Evolutionary conservation across 2,329 filamentous ascomycete genomes (phyloP).

Genomic region (Colletotrichum sp.): DNA sequence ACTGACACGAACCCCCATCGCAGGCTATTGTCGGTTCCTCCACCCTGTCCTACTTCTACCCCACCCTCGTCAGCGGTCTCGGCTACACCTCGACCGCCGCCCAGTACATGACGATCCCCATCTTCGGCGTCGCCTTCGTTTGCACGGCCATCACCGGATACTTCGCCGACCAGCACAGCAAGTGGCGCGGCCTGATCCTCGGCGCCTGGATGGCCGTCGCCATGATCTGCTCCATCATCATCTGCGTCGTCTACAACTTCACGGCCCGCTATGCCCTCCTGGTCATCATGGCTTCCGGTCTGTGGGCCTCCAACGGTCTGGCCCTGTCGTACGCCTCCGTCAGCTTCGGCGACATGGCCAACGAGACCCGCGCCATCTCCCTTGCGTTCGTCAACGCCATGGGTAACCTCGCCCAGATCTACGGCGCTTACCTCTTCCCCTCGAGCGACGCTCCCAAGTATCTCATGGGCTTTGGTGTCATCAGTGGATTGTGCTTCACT

Average conservation of each 20-base stretch:
- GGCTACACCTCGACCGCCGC: constrained; percentile 33
- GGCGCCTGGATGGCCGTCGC: constrained; percentile 49
- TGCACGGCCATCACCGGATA: constrained; percentile 50
- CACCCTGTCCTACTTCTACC: constrained; percentile 37
- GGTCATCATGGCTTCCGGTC: constrained; percentile 58
- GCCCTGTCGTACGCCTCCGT: constrained; percentile 56
- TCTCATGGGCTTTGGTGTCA: constrained; percentile 41
- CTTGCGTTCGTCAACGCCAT: constrained; percentile 57
- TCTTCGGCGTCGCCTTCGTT: constrained; percentile 58
- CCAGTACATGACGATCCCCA: constrained; percentile 50
- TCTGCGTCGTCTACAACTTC: constrained; percentile 55
- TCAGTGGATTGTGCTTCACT: constrained; percentile 21
- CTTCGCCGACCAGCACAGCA: constrained; percentile 49
- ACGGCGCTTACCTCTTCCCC: constrained; percentile 59
- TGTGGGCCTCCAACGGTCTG: constrained; percentile 59
- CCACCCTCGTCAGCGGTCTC: constrained; percentile 34
- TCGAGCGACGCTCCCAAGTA: constrained; percentile 52
- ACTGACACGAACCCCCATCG: background rate
- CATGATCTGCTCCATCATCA: constrained; percentile 41
- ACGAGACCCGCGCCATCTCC: constrained; percentile 50
- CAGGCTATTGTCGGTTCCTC: constrained; percentile 34
- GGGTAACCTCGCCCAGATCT: constrained; percentile 61
- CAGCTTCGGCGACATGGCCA: constrained; percentile 53
- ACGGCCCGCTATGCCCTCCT: constrained; percentile 57
- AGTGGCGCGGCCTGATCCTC: constrained; percentile 52